These are phyloP conservation scores for Neonectria neomacrospora DNA, from an alignment of 2,329 filamentous ascomycete genomes.

Conservation along the genomic window DNA sequence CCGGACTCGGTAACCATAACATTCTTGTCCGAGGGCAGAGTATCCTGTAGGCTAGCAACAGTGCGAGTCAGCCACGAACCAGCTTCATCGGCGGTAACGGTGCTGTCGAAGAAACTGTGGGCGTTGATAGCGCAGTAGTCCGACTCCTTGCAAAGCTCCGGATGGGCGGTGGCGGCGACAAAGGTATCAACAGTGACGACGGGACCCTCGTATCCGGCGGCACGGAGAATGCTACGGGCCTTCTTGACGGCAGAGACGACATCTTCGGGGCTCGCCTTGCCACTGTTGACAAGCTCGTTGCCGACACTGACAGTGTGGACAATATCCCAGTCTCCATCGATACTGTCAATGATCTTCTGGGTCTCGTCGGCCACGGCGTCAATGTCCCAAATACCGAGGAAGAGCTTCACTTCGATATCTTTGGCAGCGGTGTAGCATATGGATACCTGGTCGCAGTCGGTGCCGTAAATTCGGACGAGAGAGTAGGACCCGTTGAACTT, in stretches of 20 bases:
- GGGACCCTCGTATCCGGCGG: constrained; percentile 74
- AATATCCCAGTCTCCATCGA: constrained; percentile 72
- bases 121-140: constrained; percentile 86
- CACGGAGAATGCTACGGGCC: constrained; percentile 67
- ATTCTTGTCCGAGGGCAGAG: constrained; percentile 61
- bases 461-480: constrained; percentile 80
- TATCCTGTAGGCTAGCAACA: constrained; percentile 55
- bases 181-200: constrained; percentile 87
- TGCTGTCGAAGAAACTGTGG: constrained; percentile 84
- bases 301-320: constrained; percentile 81
- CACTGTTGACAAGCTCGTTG: constrained; percentile 81
- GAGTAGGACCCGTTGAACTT: constrained; percentile 64
- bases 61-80: constrained; percentile 74
- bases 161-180: constrained; percentile 72
- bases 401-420: constrained; percentile 73
- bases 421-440: constrained; percentile 72
- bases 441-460: constrained; percentile 79
- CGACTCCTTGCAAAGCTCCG: constrained; percentile 75
- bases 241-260: constrained; percentile 68
- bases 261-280: constrained; percentile 60
- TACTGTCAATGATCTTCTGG: constrained; percentile 67
- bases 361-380: constrained; percentile 66
- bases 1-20: constrained; percentile 85
- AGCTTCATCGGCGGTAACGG: constrained; percentile 67
- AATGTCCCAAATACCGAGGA: constrained; percentile 79